These are phyloP conservation scores for Trichophyton rubrum DNA, from an alignment of 2,329 filamentous ascomycete genomes.

Conservation along the genomic window DNA sequence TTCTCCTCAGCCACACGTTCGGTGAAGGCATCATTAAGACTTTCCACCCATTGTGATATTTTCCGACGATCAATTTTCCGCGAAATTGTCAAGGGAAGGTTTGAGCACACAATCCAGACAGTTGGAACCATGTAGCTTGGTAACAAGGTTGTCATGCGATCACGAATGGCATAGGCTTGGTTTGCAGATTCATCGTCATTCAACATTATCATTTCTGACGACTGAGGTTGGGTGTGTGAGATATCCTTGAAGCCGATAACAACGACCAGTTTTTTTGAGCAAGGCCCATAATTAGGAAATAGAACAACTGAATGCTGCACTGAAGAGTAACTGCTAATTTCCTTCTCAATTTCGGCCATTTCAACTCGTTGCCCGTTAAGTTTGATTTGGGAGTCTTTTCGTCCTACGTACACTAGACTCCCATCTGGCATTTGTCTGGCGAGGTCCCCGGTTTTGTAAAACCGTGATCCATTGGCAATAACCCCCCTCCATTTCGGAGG, in stretches of 20 bases:
- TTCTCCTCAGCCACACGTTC: too few species aligned
- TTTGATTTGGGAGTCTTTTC: background rate
- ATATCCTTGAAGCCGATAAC: background rate
- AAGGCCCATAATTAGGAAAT: background rate
- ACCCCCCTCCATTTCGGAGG: slow-evolving; percentile 44
- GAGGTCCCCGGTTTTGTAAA: slow-evolving; percentile 45
- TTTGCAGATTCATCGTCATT: background rate
- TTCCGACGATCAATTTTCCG: slow-evolving; percentile 29
- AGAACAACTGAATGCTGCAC: background rate
- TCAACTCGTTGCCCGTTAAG: slow-evolving; percentile 1
- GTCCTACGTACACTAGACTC: slow-evolving; percentile 12
- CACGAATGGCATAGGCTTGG: slow-evolving; percentile 6
- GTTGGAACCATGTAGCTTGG: slow-evolving; percentile 25
- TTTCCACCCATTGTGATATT: slow-evolving; percentile 10
- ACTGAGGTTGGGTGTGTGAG: background rate
- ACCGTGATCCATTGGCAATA: slow-evolving; percentile 12
- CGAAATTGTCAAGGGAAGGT: slow-evolving; percentile 26
- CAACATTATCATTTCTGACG: background rate
- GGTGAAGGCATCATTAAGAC: background rate
- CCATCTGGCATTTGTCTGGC: slow-evolving; percentile 16
- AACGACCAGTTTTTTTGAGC: background rate
- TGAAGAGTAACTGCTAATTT: background rate
- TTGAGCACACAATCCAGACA: slow-evolving; percentile 27
- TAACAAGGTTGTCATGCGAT: slow-evolving; percentile 13
- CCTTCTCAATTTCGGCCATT: slow-evolving; percentile 35